A percentile compares a stretch with the other conserved stretches of the same genome.
Conservation (phyloP, 306 rosid genomes). For the Citrullus mucosospermus region DNA sequence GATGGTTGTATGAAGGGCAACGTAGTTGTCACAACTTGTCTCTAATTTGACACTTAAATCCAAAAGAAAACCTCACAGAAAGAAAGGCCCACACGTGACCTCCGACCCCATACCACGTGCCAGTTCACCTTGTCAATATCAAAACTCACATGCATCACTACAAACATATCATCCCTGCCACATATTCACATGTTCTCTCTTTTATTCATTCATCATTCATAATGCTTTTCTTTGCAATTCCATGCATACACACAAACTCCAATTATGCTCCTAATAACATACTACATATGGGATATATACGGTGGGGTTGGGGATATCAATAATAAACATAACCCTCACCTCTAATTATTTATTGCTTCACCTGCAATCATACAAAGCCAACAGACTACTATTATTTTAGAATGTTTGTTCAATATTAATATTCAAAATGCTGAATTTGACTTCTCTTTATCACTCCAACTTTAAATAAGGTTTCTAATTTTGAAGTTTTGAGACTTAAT, state of each 20-base stretch:
- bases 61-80: neutral
- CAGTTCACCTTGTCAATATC: neutral
- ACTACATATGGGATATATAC: neutral
- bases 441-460: no score
- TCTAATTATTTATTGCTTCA: neutral
- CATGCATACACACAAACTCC: neutral
- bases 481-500: no score
- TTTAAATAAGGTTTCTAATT: no score
- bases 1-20: neutral
- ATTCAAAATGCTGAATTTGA: neutral
- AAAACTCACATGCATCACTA: neutral
- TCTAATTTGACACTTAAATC: neutral
- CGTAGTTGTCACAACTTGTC: constrained; percentile 1
- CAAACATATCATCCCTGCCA: neutral
- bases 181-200: neutral
- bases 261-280: neutral
- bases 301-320: neutral
- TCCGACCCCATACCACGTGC: neutral
- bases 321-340: neutral
- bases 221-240: neutral
- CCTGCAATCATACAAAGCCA: no score
- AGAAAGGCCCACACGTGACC: neutral
- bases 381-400: neutral
- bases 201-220: neutral
- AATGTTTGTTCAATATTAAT: neutral